Base-by-base conservation (phyloP, 495 filamentous ascomycete genomes). In the Lasiosphaeria ovina region DNA sequence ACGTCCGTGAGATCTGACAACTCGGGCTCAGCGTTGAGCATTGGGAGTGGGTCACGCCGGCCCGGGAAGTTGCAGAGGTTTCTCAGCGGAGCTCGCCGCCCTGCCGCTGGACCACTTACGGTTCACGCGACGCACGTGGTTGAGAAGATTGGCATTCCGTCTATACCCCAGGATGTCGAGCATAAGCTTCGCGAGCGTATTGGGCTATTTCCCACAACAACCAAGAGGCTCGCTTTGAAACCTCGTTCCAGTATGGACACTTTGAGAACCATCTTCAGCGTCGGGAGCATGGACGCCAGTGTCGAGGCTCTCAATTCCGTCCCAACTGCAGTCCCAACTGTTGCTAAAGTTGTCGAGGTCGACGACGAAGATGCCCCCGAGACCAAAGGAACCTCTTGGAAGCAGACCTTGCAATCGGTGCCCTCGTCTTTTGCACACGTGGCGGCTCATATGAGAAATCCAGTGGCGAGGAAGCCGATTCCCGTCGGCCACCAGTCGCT, bases 251-350 rank as follows among this genome's bases (percentile, higher is more conserved):
- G 73, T 54, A 63, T 72, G 58, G 76, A 79, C 40, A 75, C 75
- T 8, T 60, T 76, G 4, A 75, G 69, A 53, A 77, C 73, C 35
- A 79, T 78, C 36, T 72, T 79, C 45, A 75, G 72, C 60, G 72
- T 75, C 35, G 72, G 69, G 40, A 75, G 72, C 50, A 47, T 69
- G 33, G 74, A 75, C 54, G 53, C 63, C 0, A 65, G 54, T 40
- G 63, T 69, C 35, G 71, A 76, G 24, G 62, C 69, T 17, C 59
- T 67, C 7, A 64, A 69, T 14, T 31, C 61, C 5, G 35, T 61
- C n/a, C 42, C 66, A 9, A 14, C 47, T 12, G 59, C 61, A 3
- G 35, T 61, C n/a, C 42, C 66, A 9, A 14, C 47, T 14, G 59
- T 54, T 3, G 35, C 61, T 7, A 55, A 50, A 33, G 66, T 50